A percentile compares a stretch with the other conserved stretches of the same genome.
phyloP scores from a whole-genome alignment of 2,329 filamentous ascomycete genomes.

The Fusarium duplospermum region DNA sequence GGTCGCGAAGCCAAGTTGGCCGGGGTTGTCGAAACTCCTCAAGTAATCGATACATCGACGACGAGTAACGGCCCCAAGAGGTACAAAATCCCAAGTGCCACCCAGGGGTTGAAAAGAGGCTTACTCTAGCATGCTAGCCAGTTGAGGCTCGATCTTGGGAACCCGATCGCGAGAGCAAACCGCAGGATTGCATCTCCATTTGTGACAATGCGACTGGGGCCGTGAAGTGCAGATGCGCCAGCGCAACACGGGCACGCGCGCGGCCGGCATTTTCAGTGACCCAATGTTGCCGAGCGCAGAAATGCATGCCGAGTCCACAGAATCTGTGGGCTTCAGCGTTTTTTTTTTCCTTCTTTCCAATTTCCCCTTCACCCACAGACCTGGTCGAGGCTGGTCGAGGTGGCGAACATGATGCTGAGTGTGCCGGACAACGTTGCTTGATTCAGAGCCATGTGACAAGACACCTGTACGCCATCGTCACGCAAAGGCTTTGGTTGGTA shows the following conservation, averaged over 20 bases:
- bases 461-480: constrained; percentile 42
- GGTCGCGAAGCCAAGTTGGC: constrained; percentile 26
- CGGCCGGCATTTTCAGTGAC: constrained; percentile 17
- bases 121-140: constrained; percentile 17
- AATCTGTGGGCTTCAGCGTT: background rate
- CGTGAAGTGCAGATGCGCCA: constrained; percentile 13
- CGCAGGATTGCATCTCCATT: constrained; percentile 11
- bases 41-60: constrained; percentile 37
- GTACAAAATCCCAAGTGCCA: constrained; percentile 27
- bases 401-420: constrained; percentile 14
- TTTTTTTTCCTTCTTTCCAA: constrained; percentile 1
- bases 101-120: constrained; percentile 15
- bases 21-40: constrained; percentile 16
- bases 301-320: constrained; percentile 24
- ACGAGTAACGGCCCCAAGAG: constrained; percentile 28
- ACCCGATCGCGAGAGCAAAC: constrained; percentile 8
- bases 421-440: constrained; percentile 19
- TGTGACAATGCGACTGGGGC: constrained; percentile 23
- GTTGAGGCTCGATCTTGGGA: constrained; percentile 13
- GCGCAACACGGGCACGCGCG: constrained; percentile 17
- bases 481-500: constrained; percentile 44
- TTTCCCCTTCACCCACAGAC: constrained; percentile 16
- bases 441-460: constrained; percentile 41
- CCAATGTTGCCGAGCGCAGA: constrained; percentile 16
- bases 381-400: constrained; percentile 34